Conservation (phyloP, 176 grass and related monocot species). For the Aegilops umbellulata region DNA sequence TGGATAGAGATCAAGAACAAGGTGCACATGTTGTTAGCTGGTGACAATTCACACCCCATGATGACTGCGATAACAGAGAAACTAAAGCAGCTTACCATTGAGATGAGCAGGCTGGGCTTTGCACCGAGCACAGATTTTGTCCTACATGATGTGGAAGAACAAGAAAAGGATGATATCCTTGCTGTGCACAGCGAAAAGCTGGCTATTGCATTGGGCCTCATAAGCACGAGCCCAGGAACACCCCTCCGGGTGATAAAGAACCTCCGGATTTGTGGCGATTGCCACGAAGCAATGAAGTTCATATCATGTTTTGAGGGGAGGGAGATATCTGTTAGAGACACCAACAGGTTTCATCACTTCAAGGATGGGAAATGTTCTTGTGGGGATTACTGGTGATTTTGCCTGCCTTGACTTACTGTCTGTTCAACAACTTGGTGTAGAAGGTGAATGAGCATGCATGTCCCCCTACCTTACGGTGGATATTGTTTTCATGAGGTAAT, state of each 20-base stretch:
- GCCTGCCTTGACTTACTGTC: not conserved
- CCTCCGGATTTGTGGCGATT: conserved; percentile 70
- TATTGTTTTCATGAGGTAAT: not conserved
- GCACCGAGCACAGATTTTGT: conserved; percentile 63
- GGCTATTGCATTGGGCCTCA: conserved; percentile 60
- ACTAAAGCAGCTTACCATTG: conserved; percentile 50
- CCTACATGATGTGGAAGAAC: conserved; percentile 79
- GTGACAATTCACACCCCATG: conserved; percentile 68
- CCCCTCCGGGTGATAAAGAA: conserved; percentile 71
- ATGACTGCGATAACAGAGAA: conserved; percentile 49
- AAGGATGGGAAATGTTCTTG: conserved; percentile 65
- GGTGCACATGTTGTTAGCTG: conserved; percentile 73
- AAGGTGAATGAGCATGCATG: not conserved
- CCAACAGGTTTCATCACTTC: conserved; percentile 75
- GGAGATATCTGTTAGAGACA: conserved; percentile 68
- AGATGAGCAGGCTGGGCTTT: conserved; percentile 71
- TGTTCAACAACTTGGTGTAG: not conserved
- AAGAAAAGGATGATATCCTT: conserved; percentile 80
- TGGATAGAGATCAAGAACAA: conserved; percentile 83
- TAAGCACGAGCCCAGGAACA: conserved; percentile 54
- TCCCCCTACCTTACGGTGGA: not conserved
- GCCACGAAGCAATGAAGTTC: conserved; percentile 68
- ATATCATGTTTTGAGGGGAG: conserved; percentile 60
- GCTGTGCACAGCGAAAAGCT: conserved; percentile 79
- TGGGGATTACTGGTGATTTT: conserved; percentile 62